Evolutionary conservation across 2,329 filamentous ascomycete genomes (phyloP).

Genomic region (Exophiala sideris): DNA sequence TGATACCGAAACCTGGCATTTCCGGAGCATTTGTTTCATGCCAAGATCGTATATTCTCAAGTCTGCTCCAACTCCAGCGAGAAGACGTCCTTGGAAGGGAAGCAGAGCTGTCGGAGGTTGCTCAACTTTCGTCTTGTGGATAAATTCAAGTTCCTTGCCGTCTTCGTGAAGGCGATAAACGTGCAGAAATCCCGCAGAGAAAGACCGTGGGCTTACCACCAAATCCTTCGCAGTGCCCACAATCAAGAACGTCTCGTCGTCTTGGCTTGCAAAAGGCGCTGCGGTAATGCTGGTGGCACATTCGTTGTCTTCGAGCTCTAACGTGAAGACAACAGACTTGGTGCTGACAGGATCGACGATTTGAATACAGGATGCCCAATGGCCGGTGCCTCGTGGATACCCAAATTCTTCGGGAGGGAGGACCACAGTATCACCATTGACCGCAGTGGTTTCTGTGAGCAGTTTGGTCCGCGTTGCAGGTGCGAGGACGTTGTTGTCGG

Average conservation of each 20-base stretch:
- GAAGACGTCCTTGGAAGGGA: constrained; percentile 85
- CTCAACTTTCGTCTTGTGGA: constrained; percentile 92
- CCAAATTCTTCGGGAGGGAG: constrained; percentile 82
- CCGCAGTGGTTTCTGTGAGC: constrained; percentile 65
- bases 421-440: constrained; percentile 68
- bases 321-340: constrained; percentile 69
- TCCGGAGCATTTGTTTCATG: constrained; percentile 86
- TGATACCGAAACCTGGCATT: constrained; percentile 75
- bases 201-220: constrained; percentile 71
- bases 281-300: constrained; percentile 81
- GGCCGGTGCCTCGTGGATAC: constrained; percentile 74
- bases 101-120: constrained; percentile 85
- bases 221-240: constrained; percentile 94
- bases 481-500: constrained; percentile 87
- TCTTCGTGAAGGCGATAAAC: constrained; percentile 86
- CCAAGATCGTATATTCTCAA: constrained; percentile 90
- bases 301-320: constrained; percentile 86
- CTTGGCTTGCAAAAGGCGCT: constrained; percentile 82
- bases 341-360: constrained; percentile 78
- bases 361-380: constrained; percentile 95
- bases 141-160: constrained; percentile 85
- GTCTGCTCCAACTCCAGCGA: constrained; percentile 79
- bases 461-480: constrained; percentile 73
- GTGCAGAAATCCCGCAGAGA: constrained; percentile 78
- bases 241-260: constrained; percentile 85